phyloP scores from a whole-genome alignment of 1,284 basidiomycete species.

The Pisolithus thermaeus region DNA sequence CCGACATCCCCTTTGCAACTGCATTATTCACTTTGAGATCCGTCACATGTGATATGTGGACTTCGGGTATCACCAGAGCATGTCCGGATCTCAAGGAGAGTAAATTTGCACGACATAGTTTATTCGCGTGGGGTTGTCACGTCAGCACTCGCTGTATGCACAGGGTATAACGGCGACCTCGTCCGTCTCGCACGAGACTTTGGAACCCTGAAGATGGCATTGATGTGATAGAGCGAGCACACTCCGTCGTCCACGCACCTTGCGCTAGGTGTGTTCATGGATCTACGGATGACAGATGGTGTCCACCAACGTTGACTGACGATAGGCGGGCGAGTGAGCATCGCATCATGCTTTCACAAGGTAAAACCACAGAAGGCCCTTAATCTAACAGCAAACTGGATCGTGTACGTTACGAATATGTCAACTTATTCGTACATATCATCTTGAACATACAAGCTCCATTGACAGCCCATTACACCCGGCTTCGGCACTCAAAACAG shows the following conservation, averaged over 20 bases:
- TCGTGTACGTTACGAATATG: too few species aligned
- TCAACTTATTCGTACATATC: too few species aligned
- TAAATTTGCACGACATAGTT: background rate
- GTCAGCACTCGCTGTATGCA: conserved; percentile 16
- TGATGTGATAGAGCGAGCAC: conserved; percentile 63
- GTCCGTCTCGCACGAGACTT: conserved; percentile 58
- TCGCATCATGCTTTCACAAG: too few species aligned
- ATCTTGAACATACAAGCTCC: conserved; percentile 9
- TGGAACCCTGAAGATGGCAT: conserved; percentile 32
- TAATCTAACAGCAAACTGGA: too few species aligned
- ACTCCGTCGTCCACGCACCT: conserved; percentile 30
- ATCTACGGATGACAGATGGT: conserved; percentile 26
- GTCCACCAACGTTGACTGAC: too few species aligned
- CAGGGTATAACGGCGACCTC: conserved; percentile 66
- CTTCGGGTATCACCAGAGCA: conserved; percentile 63
- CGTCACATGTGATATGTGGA: conserved; percentile 54
- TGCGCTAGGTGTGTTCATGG: conserved; percentile 47
- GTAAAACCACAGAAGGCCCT: too few species aligned
- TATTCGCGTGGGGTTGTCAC: too few species aligned
- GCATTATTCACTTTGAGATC: conserved; percentile 59
- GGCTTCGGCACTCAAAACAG: too few species aligned
- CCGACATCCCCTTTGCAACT: conserved; percentile 49
- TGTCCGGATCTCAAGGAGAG: conserved; percentile 59
- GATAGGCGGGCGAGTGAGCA: too few species aligned
- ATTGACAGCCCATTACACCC: too few species aligned